Percentiles rank a stretch among this genome's conserved stretches.
Evolutionary conservation across 1,284 basidiomycete species (phyloP).

Genomic region (Marasmius oreades): DNA sequence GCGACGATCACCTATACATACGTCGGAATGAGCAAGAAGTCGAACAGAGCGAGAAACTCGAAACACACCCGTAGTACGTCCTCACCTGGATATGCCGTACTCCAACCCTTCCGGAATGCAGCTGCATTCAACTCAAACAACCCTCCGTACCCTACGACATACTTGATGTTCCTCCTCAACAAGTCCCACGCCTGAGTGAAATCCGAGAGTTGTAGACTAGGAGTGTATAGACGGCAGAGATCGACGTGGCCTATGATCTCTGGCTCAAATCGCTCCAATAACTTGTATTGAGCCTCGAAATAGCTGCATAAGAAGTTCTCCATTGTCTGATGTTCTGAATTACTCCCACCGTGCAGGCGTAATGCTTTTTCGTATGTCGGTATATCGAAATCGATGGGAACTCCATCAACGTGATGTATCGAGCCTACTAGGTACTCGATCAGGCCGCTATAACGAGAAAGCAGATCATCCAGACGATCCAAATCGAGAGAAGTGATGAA

Average conservation of each 20-base stretch:
- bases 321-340: slow-evolving; percentile 22
- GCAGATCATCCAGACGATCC: slow-evolving; percentile 48
- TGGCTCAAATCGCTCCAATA: slow-evolving; percentile 72
- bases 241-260: slow-evolving; percentile 95
- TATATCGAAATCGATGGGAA: slow-evolving; percentile 93
- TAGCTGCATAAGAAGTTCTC: slow-evolving; percentile 64
- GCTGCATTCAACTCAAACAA: slow-evolving; percentile 94
- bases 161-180: slow-evolving; percentile 74
- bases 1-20: slow-evolving; percentile 60
- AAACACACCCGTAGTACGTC: slow-evolving; percentile 70
- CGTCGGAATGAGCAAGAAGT: slow-evolving; percentile 2
- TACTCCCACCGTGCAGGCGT: slow-evolving; percentile 31
- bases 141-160: slow-evolving; percentile 80
- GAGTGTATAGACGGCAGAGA: slow-evolving; percentile 79
- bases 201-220: slow-evolving; percentile 48
- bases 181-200: slow-evolving; percentile 62
- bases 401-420: slow-evolving; percentile 85
- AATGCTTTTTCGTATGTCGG: slow-evolving; percentile 66
- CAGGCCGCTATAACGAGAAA: slow-evolving; percentile 38
- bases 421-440: slow-evolving; percentile 94
- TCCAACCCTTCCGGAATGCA: slow-evolving; percentile 91
- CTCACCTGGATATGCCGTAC: slow-evolving; percentile 75
- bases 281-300: slow-evolving; percentile 77
- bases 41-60: not conserved
- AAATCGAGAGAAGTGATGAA: slow-evolving; percentile 74